Evolutionary conservation across 176 grass and related monocot genomes (phyloP).

Genomic region (Bromus sterilis): DNA sequence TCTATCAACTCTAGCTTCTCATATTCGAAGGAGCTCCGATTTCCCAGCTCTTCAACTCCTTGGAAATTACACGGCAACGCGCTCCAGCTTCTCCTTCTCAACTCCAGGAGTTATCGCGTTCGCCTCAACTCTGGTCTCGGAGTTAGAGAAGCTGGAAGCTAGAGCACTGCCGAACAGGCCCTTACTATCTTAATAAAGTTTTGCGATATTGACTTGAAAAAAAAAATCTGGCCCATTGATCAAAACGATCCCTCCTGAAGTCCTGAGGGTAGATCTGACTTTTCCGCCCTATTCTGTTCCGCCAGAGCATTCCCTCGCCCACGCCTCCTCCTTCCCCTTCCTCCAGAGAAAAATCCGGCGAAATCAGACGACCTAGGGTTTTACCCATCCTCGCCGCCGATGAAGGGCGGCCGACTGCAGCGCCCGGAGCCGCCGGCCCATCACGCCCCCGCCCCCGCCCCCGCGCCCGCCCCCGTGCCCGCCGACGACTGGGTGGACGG

Average conservation of each 20-base stretch:
- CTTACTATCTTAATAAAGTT: too few species aligned
- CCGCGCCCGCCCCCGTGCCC: constrained; percentile 19
- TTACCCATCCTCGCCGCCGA: constrained; percentile 6
- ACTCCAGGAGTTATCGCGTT: too few species aligned
- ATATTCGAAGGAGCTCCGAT: too few species aligned
- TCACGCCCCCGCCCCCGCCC: not conserved
- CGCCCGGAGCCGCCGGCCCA: constrained; percentile 26
- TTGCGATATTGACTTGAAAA: too few species aligned
- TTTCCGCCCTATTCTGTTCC: not conserved
- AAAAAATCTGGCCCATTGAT: too few species aligned
- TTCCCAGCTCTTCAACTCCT: too few species aligned
- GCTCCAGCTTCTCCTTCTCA: too few species aligned
- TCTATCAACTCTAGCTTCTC: too few species aligned
- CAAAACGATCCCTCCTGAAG: not conserved
- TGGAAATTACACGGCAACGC: too few species aligned
- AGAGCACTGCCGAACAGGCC: too few species aligned
- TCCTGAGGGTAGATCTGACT: not conserved
- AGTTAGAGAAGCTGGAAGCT: too few species aligned
- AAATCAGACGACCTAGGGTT: constrained; percentile 29
- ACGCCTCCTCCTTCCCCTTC: not conserved
- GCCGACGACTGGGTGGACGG: constrained; percentile 90
- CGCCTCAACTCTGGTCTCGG: too few species aligned
- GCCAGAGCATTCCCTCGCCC: not conserved
- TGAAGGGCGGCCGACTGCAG: constrained; percentile 62
- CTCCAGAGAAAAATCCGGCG: not conserved